Evolutionary conservation across 345 rosid genomes (phyloP), one percentile per base, ranked within the genome.

Genomic region (Syzygium jambos): DNA sequence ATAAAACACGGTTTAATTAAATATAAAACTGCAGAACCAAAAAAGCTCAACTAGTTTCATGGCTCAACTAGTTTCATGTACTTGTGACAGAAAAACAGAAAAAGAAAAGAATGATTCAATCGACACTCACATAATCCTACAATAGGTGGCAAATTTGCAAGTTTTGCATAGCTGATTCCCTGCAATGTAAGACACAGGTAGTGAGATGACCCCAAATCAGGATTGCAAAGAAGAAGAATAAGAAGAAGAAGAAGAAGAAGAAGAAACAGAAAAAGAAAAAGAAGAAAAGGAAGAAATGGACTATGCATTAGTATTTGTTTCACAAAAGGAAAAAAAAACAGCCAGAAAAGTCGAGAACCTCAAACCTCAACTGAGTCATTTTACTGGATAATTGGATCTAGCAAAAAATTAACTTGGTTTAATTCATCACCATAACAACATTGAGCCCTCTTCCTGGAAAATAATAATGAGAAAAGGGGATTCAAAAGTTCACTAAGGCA

Each of bases 161-260:
- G 99, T 93, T 98, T 96, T 87, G 99, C 99, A 87, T 98, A 98
- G 86, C 99, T 98, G 87, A 98, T 98, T 84, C 99, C 99, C 99
- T 98, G 95, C 90, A 92, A 41, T 30, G 59, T 49, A 4, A 90
- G 56, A 78, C 5, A 87, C 87, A 88, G 22, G 85, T 52, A 27
- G 43, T 87, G 77, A 65, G 89, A 51, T 86, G 30, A 87, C 38
- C 55, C 22, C 11, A 25, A 84, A 86, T 51, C 85, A 38, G 82
- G 49, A 73, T 73, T 38, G 82, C 15, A 4, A 16, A 30, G 16
- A 21, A 68, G 1, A 30, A 68, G 14, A 19, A 30, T n/a, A 30
- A 29, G 14, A 19, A 30, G 25, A 30, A 29, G 73, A 63, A 63
- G 29, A 29, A 4, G 43, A 21, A 68, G 78, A 68, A 68, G 29